These are phyloP conservation scores for Grigorovia humatica DNA, from an alignment of 805 yeast species.

Conservation along the genomic window DNA sequence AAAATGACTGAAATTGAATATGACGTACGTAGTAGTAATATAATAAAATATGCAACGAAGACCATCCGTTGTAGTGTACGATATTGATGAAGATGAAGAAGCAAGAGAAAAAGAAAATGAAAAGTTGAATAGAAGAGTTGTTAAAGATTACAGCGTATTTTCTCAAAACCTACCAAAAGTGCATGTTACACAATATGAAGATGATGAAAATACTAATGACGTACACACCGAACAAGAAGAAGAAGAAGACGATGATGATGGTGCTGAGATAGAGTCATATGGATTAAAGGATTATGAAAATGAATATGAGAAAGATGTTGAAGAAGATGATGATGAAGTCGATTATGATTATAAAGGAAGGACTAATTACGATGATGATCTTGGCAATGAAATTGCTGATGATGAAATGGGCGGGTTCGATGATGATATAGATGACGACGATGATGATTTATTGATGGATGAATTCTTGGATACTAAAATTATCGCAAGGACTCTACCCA, in stretches of 20 bases:
- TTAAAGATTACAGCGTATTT: not conserved
- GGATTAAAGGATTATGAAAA: not conserved
- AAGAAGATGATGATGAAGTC: conserved; percentile 1
- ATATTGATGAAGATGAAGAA: not conserved
- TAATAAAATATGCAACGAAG: not conserved
- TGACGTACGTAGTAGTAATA: not conserved
- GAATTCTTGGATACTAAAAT: not conserved
- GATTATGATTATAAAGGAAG: not conserved
- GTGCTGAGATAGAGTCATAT: not conserved
- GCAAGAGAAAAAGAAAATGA: not conserved
- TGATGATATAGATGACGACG: conserved; percentile 2
- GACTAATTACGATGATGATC: not conserved
- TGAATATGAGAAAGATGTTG: conserved; percentile 2
- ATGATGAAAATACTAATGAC: conserved; percentile 1
- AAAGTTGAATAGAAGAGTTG: not conserved
- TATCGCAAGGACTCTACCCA: conserved; percentile 3
- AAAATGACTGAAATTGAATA: too few species aligned
- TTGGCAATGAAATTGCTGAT: not conserved
- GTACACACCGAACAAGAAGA: not conserved
- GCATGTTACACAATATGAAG: not conserved
- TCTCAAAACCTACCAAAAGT: not conserved
- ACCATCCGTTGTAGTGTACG: not conserved
- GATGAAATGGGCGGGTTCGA: not conserved
- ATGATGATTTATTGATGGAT: not conserved
- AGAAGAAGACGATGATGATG: conserved; percentile 1